Evolutionary conservation across 73 alveolate genomes (phyloP).

Genomic region (Paramecium bursaria): DNA sequence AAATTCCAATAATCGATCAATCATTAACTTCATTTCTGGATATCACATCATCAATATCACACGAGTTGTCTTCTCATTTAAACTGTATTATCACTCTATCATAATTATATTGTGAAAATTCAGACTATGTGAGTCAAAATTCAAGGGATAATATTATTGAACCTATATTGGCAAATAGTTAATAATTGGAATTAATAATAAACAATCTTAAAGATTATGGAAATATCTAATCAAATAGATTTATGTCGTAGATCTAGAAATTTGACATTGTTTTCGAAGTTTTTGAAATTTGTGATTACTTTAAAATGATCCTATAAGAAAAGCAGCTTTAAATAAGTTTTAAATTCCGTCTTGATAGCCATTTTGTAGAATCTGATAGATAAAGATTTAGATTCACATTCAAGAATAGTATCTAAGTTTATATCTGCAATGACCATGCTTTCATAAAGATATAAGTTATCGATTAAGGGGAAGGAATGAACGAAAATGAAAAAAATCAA

Average conservation of each 20-base stretch:
- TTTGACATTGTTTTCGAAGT: not conserved
- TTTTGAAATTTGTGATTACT: not conserved
- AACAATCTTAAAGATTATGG: conserved; percentile 43
- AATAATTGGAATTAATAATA: not conserved
- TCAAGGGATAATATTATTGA: conserved; percentile 5
- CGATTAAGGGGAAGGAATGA: conserved; percentile 50
- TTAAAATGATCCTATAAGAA: not conserved
- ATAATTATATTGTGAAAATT: not conserved
- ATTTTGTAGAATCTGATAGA: conserved; percentile 37
- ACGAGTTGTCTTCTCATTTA: conserved; percentile 6
- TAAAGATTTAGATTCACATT: conserved; percentile 49
- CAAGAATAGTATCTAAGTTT: not conserved
- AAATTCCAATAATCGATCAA: too few species aligned
- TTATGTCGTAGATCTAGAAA: not conserved
- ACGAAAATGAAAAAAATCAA: conserved; percentile 1
- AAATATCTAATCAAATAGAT: not conserved
- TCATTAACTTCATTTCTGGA: conserved; percentile 1
- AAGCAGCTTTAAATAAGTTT: not conserved
- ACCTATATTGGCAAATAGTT: not conserved
- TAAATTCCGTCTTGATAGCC: not conserved
- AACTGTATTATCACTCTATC: conserved; percentile 27
- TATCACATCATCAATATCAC: conserved; percentile 32
- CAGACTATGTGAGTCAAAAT: not conserved
- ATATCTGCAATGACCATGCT: not conserved
- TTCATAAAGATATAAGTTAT: not conserved